Evolutionary conservation across 768 basidiomycete genomes (phyloP).

Genomic region (Xerocomellus amylosporus): DNA sequence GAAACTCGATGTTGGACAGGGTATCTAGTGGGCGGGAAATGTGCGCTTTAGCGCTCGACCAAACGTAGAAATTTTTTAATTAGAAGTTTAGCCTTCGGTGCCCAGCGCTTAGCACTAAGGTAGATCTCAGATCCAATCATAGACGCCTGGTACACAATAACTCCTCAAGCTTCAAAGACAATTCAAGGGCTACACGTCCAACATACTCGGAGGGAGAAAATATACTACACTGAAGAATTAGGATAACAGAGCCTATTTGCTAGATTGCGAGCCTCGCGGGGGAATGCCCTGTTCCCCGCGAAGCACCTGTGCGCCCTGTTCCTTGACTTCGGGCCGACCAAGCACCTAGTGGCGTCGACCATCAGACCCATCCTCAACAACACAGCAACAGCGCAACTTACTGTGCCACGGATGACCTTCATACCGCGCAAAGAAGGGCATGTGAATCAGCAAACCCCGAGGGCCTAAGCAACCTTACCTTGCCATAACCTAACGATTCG

Average conservation of each 20-base stretch:
- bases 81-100: conserved; percentile 23
- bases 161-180: background rate
- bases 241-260: conserved; percentile 10
- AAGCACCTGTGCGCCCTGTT: conserved; percentile 53
- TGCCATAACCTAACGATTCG: conserved; percentile 29
- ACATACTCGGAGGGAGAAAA: background rate
- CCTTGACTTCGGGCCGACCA: conserved; percentile 42
- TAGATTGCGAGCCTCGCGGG: conserved; percentile 21
- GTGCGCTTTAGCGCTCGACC: background rate
- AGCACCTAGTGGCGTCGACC: conserved; percentile 16
- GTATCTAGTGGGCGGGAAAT: background rate
- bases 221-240: background rate
- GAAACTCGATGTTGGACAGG: background rate
- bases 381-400: conserved; percentile 11
- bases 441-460: conserved; percentile 1
- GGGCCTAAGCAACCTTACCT: conserved; percentile 15
- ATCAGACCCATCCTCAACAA: conserved; percentile 3
- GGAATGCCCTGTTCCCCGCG: conserved; percentile 45
- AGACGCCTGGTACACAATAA: background rate
- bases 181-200: background rate
- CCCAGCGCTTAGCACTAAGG: conserved; percentile 7
- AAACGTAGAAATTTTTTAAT: conserved; percentile 3
- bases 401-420: conserved; percentile 32
- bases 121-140: conserved; percentile 20
- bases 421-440: background rate